Evolutionary conservation across 2,329 filamentous ascomycete genomes (phyloP), one percentile per base, ranked within the genome.

Genomic region (Pseudopithomyces maydicus): DNA sequence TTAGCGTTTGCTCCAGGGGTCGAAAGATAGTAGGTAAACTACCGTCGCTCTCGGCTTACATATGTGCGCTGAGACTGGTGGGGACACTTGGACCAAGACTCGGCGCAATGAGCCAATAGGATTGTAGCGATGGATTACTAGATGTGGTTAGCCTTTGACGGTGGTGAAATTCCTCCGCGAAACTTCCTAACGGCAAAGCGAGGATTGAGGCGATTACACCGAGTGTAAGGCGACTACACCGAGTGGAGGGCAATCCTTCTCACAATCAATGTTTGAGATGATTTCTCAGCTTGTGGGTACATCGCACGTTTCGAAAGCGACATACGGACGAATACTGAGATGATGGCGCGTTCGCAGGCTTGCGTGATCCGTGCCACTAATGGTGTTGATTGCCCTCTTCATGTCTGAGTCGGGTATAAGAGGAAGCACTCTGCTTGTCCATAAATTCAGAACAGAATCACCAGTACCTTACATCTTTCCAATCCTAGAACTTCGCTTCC

Each of bases 281-380:
- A 50, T 50, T 50, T 39, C 35, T 50, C 47, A 50, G 47, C 47
- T 39, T 14, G n/a, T 41, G 15, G 26, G 15, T 17, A 11, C 15
- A 1, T 41, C 33, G 46, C 11, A 39, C 19, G 17, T 36, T 39
- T 11, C 11, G 23, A 14, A 23, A 19, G 46, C n/a, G 14, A 10
- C 11, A n/a, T 38, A 48, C 17, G 20, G 33, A 32, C 33, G 46
- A 48, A n/a, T 38, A 12, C 22, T 26, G 46, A 48, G 11, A 11
- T 50, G 47, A 19, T 35, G 47, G 47, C 33, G 33, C 8, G n/a
- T 14, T 22, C 20, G 22, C n/a, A 22, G 15, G 17, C 26, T 50
- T 39, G 35, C 35, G 35, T 50, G 47, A 50, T 50, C 22, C 2
- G 6, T 15, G 17, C 39, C 22, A 19, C 35, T 20, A 14, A 49